These are phyloP conservation scores for Jamesozyma jinghongensis DNA, from an alignment of 805 yeast species.

Conservation along the genomic window DNA sequence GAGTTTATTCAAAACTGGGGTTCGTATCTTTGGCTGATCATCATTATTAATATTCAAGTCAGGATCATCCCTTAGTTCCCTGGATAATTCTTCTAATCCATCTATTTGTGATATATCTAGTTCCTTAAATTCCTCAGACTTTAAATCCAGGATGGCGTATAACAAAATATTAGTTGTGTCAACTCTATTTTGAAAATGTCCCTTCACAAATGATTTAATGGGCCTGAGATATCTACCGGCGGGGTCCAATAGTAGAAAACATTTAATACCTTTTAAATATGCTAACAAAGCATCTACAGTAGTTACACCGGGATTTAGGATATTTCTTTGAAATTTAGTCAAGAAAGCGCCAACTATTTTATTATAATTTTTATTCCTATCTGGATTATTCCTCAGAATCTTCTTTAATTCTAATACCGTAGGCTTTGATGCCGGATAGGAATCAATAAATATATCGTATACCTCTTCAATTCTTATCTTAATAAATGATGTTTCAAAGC, in stretches of 20 bases:
- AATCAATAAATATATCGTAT: slow-evolving; percentile 43
- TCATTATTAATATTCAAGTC: neutral
- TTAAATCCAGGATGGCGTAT: slow-evolving; percentile 50
- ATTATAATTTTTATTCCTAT: slow-evolving; percentile 23
- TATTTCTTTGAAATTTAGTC: slow-evolving; percentile 13
- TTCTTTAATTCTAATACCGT: slow-evolving; percentile 54
- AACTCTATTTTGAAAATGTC: slow-evolving; percentile 50
- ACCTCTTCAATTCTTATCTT: slow-evolving; percentile 47
- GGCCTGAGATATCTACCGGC: slow-evolving; percentile 74
- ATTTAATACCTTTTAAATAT: slow-evolving; percentile 61
- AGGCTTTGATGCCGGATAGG: slow-evolving; percentile 42
- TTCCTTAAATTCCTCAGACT: slow-evolving; percentile 11
- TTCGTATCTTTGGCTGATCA: neutral
- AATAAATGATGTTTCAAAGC: slow-evolving; percentile 22
- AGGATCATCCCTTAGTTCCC: slow-evolving; percentile 37
- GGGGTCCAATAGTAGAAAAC: slow-evolving; percentile 74
- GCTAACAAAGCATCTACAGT: slow-evolving; percentile 62
- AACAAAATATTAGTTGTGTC: slow-evolving; percentile 69
- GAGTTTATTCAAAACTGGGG: neutral
- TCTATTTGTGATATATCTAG: slow-evolving; percentile 3
- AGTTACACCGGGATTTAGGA: slow-evolving; percentile 74
- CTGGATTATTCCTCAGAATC: slow-evolving; percentile 36
- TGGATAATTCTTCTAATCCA: slow-evolving; percentile 9
- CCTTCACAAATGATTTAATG: slow-evolving; percentile 66
- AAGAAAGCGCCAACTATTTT: slow-evolving; percentile 14